These are phyloP conservation scores for Rhizopogon salebrosus DNA, from an alignment of 768 basidiomycete genomes.

Conservation along the genomic window DNA sequence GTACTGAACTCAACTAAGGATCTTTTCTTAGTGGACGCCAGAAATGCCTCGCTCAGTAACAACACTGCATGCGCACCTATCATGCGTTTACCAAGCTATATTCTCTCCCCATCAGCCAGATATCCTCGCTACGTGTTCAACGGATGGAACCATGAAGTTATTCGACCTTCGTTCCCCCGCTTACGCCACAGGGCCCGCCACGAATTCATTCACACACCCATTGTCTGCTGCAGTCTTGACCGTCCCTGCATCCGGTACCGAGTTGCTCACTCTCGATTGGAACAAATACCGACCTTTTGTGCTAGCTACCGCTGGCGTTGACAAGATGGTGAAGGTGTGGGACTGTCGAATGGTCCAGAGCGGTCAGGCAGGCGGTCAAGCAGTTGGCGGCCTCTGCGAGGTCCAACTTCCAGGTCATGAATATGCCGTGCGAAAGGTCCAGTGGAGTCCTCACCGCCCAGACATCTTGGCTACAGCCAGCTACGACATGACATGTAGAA, in stretches of 20 bases:
- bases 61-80: conserved; percentile 78
- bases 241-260: conserved; percentile 70
- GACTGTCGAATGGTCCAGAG: conserved; percentile 81
- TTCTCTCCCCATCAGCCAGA: conserved; percentile 93
- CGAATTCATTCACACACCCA: conserved; percentile 60
- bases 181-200: conserved; percentile 45
- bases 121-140: conserved; percentile 75
- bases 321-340: conserved; percentile 74
- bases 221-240: conserved; percentile 70
- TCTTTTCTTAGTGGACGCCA: conserved; percentile 71
- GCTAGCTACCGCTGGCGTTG: conserved; percentile 76
- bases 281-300: conserved; percentile 84
- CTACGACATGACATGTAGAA: conserved; percentile 94
- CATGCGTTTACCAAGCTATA: conserved; percentile 85
- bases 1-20: background rate
- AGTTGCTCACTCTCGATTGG: conserved; percentile 84
- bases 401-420: conserved; percentile 75
- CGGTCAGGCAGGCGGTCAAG: conserved; percentile 37
- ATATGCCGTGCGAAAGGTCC: conserved; percentile 84
- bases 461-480: conserved; percentile 68
- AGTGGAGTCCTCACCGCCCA: conserved; percentile 80
- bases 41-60: conserved; percentile 72
- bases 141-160: conserved; percentile 79
- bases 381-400: conserved; percentile 72
- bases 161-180: conserved; percentile 73